These are phyloP conservation scores for Filobasidium uniguttulatum DNA, from an alignment of 1,284 basidiomycete genomes.

Conservation along the genomic window DNA sequence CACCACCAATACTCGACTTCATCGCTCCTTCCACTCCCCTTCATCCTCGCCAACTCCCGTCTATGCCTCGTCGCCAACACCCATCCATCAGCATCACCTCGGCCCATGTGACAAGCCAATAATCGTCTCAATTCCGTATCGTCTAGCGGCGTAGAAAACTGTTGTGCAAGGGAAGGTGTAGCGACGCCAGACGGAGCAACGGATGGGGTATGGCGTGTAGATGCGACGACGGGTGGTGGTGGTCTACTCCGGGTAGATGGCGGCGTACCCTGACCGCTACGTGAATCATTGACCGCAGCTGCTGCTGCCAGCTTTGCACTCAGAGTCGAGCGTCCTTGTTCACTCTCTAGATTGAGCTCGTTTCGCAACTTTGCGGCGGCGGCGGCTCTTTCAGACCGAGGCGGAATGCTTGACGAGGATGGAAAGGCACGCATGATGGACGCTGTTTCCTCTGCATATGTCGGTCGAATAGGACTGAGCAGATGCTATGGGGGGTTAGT, in stretches of 20 bases:
- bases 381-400: too few relatives aligned
- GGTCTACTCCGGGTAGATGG: neutral
- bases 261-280: neutral
- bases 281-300: too few relatives aligned
- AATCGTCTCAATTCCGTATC: neutral
- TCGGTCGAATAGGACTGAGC: slow-evolving; percentile 33
- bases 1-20: slow-evolving; percentile 38
- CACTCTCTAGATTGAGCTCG: too few relatives aligned
- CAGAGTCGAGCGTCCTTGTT: too few relatives aligned
- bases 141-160: neutral
- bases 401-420: too few relatives aligned
- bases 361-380: too few relatives aligned
- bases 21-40: slow-evolving; percentile 33
- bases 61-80: slow-evolving; percentile 27
- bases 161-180: neutral
- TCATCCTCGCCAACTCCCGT: slow-evolving; percentile 24
- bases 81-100: slow-evolving; percentile 8
- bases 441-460: slow-evolving; percentile 34
- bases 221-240: neutral
- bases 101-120: slow-evolving; percentile 5
- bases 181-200: neutral
- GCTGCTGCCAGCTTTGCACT: too few relatives aligned
- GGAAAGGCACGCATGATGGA: slow-evolving; percentile 32
- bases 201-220: neutral
- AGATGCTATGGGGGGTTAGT: slow-evolving; percentile 25